Percentiles rank a stretch among this genome's conserved stretches.
phyloP scores from a whole-genome alignment of 495 filamentous ascomycete genomes.

The Penicillium roqueforti region DNA sequence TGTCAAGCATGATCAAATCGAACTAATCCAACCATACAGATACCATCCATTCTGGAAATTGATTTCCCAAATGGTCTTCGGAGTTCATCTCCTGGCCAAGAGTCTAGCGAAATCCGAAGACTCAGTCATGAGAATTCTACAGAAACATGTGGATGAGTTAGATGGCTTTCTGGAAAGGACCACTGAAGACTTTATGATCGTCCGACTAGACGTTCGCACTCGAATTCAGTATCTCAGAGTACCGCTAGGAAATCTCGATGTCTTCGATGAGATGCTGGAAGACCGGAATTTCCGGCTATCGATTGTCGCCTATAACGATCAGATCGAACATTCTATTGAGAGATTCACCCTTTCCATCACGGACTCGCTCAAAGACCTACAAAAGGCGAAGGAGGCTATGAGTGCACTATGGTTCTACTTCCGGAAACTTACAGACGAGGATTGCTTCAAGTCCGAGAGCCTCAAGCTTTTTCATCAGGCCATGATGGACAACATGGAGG shows the following conservation, averaged over 20 bases:
- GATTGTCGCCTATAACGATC: conserved; percentile 82
- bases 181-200: conserved; percentile 80
- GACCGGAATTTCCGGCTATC: conserved; percentile 75
- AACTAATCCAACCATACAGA: conserved; percentile 17
- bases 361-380: conserved; percentile 70
- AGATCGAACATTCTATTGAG: conserved; percentile 82
- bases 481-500: conserved; percentile 81
- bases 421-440: conserved; percentile 53
- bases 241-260: conserved; percentile 74
- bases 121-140: conserved; percentile 83
- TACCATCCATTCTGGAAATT: conserved; percentile 89
- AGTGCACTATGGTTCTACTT: conserved; percentile 75
- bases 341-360: conserved; percentile 71
- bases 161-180: conserved; percentile 85
- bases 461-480: conserved; percentile 63
- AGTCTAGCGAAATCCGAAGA: conserved; percentile 81
- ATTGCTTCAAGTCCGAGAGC: conserved; percentile 41
- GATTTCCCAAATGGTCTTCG: conserved; percentile 88
- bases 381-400: conserved; percentile 71
- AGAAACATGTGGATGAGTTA: conserved; percentile 88
- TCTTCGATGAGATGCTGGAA: conserved; percentile 86
- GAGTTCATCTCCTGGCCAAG: conserved; percentile 82
- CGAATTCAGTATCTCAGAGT: conserved; percentile 73
- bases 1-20: not conserved
- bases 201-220: conserved; percentile 67